A percentile compares a stretch with the other conserved stretches of the same genome.
Conservation (phyloP, 352 stramenopile species). For the Pythium myriotylum region DNA sequence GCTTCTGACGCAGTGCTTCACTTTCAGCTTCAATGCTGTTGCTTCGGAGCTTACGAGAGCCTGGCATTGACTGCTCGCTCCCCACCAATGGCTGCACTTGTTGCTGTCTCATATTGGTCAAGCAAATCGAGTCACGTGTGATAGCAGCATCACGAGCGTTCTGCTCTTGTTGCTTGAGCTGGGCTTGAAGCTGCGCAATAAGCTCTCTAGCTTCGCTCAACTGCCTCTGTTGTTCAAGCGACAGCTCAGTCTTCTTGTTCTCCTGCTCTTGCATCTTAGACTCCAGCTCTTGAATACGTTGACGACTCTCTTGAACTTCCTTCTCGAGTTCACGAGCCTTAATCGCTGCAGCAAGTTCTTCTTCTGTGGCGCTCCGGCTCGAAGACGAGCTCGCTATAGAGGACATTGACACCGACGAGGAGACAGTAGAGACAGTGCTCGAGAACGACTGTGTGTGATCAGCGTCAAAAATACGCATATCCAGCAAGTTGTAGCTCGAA, state of each 20-base stretch:
- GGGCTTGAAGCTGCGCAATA: conserved; percentile 56
- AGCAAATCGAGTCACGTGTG: conserved; percentile 61
- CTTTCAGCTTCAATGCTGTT: conserved; percentile 47
- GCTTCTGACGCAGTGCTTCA: conserved; percentile 58
- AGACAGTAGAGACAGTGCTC: conserved; percentile 24
- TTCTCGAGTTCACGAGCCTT: conserved; percentile 65
- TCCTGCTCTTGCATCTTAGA: conserved; percentile 56
- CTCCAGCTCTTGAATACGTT: conserved; percentile 64
- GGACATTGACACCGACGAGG: conserved; percentile 25
- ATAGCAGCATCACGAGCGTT: conserved; percentile 47
- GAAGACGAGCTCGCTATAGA: conserved; percentile 17
- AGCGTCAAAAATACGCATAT: conserved; percentile 14
- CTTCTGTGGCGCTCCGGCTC: conserved; percentile 36
- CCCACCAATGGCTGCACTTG: background rate
- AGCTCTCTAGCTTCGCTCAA: conserved; percentile 57
- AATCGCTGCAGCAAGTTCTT: conserved; percentile 63
- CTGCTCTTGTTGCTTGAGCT: conserved; percentile 64
- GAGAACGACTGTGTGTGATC: conserved; percentile 22
- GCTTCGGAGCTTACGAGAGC: background rate
- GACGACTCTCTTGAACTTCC: conserved; percentile 66
- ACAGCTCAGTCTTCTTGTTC: conserved; percentile 56
- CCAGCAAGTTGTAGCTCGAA: conserved; percentile 15
- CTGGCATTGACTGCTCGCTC: background rate
- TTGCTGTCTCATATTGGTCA: conserved; percentile 42
- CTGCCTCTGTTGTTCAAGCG: conserved; percentile 57